Conservation (phyloP, 2,329 filamentous ascomycete species). For the Nannizziopsis arthrosporioides region DNA sequence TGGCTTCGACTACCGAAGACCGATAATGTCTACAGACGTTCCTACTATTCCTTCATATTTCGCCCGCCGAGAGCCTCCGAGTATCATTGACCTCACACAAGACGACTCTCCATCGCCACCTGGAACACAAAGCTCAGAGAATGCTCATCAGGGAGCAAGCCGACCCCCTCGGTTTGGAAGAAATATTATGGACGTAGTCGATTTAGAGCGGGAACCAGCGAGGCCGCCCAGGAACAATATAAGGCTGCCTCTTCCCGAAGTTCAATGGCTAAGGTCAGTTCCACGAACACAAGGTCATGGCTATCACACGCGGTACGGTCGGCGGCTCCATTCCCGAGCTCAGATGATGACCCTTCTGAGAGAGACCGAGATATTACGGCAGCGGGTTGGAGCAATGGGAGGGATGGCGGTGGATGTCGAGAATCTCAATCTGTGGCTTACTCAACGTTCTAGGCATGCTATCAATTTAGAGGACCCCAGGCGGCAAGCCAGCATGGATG, state of each 20-base stretch:
- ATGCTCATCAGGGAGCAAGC: conserved; percentile 7
- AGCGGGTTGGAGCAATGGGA: background rate
- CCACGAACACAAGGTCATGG: background rate
- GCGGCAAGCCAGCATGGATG: conserved; percentile 8
- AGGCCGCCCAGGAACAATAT: conserved; percentile 9
- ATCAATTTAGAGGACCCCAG: conserved; percentile 19
- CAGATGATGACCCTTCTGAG: conserved; percentile 15
- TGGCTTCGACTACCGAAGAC: conserved; percentile 45
- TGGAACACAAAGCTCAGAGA: conserved; percentile 7
- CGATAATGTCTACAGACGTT: conserved; percentile 34
- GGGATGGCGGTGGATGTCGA: conserved; percentile 16
- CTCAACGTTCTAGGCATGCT: conserved; percentile 17
- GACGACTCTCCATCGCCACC: conserved; percentile 22
- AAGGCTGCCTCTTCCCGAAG: conserved; percentile 35
- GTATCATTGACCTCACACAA: conserved; percentile 39
- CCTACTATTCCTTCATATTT: conserved; percentile 15
- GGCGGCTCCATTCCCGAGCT: conserved; percentile 1
- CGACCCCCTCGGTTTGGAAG: conserved; percentile 28
- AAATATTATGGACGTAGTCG: conserved; percentile 31
- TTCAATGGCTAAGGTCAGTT: conserved; percentile 36
- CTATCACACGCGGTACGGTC: background rate
- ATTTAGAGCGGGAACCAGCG: conserved; percentile 30
- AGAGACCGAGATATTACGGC: background rate
- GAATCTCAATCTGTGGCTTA: conserved; percentile 18
- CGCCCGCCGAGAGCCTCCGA: conserved; percentile 15